A percentile compares a stretch with the other conserved stretches of the same genome.
These are phyloP conservation scores for Eucalyptus erythrocorys DNA, from an alignment of 345 rosid species.

Conservation along the genomic window DNA sequence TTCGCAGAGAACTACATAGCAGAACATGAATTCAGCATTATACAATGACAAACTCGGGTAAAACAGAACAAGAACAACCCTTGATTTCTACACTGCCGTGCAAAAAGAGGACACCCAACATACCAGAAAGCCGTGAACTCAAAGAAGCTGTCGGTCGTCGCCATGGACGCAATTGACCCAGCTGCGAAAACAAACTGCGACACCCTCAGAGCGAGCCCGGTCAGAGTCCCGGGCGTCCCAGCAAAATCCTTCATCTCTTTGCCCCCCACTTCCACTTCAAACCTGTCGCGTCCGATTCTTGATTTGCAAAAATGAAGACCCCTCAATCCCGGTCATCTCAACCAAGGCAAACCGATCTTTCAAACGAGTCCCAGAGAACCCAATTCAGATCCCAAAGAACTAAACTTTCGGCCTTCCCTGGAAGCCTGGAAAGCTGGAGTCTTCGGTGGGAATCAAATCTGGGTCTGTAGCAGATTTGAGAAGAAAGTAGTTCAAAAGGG, in stretches of 20 bases:
- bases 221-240: constrained; percentile 75
- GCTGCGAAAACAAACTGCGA: constrained; percentile 64
- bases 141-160: constrained; percentile 46
- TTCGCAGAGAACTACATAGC: background rate
- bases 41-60: background rate
- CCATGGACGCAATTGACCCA: constrained; percentile 63
- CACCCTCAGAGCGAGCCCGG: constrained; percentile 52
- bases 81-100: background rate
- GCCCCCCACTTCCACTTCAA: background rate
- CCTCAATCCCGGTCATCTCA: background rate
- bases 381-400: background rate
- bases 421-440: background rate
- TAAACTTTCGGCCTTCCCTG: background rate
- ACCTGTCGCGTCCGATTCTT: background rate
- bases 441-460: background rate
- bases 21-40: background rate
- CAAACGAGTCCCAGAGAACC: background rate
- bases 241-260: constrained; percentile 57
- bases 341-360: background rate
- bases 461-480: background rate
- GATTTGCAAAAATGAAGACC: background rate
- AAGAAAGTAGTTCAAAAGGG: background rate
- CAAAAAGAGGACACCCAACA: background rate
- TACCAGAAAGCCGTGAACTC: constrained; percentile 79
- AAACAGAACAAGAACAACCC: background rate